Percentiles rank a stretch among this genome's conserved stretches.
These are phyloP conservation scores for Leccinum aurantiacum DNA, from an alignment of 768 basidiomycete species.

Conservation along the genomic window DNA sequence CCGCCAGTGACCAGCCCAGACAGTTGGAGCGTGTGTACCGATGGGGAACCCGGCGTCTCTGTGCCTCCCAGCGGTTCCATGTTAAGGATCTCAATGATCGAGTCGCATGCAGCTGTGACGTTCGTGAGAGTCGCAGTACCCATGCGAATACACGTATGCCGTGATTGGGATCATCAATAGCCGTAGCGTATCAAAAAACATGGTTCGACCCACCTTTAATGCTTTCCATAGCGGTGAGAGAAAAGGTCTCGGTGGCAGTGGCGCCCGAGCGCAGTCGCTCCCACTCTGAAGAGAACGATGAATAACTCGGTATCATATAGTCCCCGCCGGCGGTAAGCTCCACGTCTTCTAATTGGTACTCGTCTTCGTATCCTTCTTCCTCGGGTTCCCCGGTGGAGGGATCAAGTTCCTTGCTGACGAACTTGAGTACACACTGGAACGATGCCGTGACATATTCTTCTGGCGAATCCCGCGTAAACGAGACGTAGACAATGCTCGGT, in stretches of 20 bases:
- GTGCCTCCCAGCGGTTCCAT: slow-evolving; percentile 97
- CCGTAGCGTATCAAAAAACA: slow-evolving; percentile 8
- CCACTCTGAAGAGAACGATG: slow-evolving; percentile 93
- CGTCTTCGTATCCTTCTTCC: slow-evolving; percentile 98
- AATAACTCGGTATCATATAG: slow-evolving; percentile 95
- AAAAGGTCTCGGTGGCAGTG: slow-evolving; percentile 88
- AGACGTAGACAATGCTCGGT: slow-evolving; percentile 89
- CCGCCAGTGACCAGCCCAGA: slow-evolving; percentile 90
- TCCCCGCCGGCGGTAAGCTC: slow-evolving; percentile 91
- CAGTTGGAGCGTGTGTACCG: slow-evolving; percentile 92
- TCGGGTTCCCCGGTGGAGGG: slow-evolving; percentile 94
- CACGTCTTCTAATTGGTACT: slow-evolving; percentile 95
- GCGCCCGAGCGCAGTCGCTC: slow-evolving; percentile 81
- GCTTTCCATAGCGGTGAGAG: slow-evolving; percentile 87
- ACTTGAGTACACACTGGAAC: slow-evolving; percentile 90
- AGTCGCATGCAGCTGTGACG: slow-evolving; percentile 85
- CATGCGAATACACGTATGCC: slow-evolving; percentile 19
- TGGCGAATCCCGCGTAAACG: slow-evolving; percentile 82
- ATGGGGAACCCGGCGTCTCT: slow-evolving; percentile 74
- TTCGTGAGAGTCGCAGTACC: slow-evolving; percentile 2
- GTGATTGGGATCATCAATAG: slow-evolving; percentile 21
- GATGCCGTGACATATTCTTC: slow-evolving; percentile 77
- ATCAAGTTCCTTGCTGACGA: slow-evolving; percentile 96
- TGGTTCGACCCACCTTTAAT: slow-evolving; percentile 72
- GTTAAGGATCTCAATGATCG: slow-evolving; percentile 91